A percentile compares a stretch with the other conserved stretches of the same genome.
These are phyloP conservation scores for Biancaea sappan DNA, from an alignment of 306 rosid species.

Conservation along the genomic window DNA sequence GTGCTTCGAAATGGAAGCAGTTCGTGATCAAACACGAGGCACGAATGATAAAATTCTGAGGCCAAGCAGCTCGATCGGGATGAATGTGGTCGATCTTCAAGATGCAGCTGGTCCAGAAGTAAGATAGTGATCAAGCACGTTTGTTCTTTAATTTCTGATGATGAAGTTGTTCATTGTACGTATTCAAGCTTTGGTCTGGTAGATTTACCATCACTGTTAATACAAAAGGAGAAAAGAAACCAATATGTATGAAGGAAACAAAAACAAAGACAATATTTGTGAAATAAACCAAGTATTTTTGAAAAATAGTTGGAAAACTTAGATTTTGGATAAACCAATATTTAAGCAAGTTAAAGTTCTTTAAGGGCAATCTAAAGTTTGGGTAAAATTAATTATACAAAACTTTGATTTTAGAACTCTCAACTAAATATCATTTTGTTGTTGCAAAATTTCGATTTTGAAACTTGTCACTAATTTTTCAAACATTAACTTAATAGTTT, in stretches of 20 bases:
- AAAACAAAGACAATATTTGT: not conserved
- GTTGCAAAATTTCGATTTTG: no score
- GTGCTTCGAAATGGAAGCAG: conserved; percentile 32
- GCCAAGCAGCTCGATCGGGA: not conserved
- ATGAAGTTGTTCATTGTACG: not conserved
- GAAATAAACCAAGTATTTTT: not conserved
- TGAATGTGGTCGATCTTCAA: conserved; percentile 25
- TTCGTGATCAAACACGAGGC: not conserved
- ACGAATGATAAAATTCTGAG: not conserved
- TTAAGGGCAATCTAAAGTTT: no score
- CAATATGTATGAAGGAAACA: not conserved
- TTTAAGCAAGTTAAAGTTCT: no score
- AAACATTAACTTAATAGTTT: no score
- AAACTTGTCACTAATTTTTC: no score
- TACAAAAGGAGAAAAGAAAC: not conserved
- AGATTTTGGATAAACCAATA: no score
- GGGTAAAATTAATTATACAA: no score
- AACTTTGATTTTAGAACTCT: no score
- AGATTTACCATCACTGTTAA: not conserved
- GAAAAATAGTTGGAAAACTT: no score
- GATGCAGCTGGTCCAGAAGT: conserved; percentile 29
- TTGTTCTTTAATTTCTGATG: no score
- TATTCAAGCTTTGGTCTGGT: not conserved
- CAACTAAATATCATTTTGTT: no score
- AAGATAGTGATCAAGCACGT: conserved; percentile 27